Conservation (phyloP, 306 rosid species). For the Citrullus colocynthis region DNA sequence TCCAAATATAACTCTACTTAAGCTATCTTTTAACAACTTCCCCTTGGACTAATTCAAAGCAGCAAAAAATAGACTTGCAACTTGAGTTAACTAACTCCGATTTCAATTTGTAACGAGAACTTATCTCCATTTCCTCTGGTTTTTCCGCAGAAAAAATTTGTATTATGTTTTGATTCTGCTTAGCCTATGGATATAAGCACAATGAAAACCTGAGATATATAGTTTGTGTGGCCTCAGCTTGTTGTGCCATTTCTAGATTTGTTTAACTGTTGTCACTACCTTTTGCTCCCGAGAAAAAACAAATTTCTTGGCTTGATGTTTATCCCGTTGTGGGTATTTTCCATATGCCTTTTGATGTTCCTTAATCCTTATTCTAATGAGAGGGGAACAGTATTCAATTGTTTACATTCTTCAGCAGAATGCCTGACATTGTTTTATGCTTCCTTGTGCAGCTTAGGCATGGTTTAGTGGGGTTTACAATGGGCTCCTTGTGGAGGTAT, state of each 20-base stretch:
- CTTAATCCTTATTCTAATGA: neutral
- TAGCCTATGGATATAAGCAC: neutral
- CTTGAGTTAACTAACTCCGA: too few relatives aligned
- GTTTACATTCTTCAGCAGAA: neutral
- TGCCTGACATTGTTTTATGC: constrained; percentile 1
- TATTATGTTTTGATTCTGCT: neutral
- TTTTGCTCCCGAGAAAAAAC: neutral
- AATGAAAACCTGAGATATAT: too few relatives aligned
- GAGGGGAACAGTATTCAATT: neutral
- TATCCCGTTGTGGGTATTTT: neutral
- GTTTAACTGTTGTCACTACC: neutral
- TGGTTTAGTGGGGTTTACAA: constrained; percentile 73
- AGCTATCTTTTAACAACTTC: too few relatives aligned
- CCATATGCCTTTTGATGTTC: neutral
- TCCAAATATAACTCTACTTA: too few relatives aligned
- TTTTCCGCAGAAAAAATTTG: too few relatives aligned
- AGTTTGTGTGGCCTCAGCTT: neutral
- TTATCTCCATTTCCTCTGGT: neutral
- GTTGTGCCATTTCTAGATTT: neutral
- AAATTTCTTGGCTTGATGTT: neutral
- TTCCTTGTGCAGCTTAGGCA: constrained; percentile 78
- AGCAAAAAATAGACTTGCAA: too few relatives aligned
- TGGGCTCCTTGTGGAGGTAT: constrained; percentile 96
- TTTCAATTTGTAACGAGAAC: neutral
- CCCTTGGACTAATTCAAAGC: too few relatives aligned